Evolutionary conservation across 2,329 filamentous ascomycete species (phyloP), one percentile per base, ranked within the genome.

Genomic region (Xylariaceae sp.): DNA sequence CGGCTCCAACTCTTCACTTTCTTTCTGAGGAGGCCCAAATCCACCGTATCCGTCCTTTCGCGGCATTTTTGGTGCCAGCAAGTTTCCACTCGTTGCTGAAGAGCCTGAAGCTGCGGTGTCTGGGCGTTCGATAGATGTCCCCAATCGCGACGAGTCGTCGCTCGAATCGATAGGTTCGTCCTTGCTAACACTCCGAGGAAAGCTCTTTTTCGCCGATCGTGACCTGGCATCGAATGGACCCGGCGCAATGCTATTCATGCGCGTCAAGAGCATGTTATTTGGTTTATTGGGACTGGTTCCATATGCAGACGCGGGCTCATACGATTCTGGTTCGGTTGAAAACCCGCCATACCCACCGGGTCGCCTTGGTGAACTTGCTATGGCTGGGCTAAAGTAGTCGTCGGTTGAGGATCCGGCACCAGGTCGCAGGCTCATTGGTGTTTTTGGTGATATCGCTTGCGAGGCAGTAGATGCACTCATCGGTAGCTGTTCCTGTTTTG

Each of bases 161-260:
- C 54, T 56, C 1, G 52, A 48, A 11, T 61, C 59, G 10, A 47
- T 38, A 2, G 38, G 41, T 11, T 56, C 51, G 41, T 59, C 58
- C 40, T 52, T 56, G 51, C 57, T 61, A 9, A 64, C 57, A 41
- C 60, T 65, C n/a, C 59, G 58, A 4, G 67, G 59, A 31, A 70
- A 68, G 1, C 66, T 62, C 39, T 71, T 71, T 12, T 63, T 60
- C n/a, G 57, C 58, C 22, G 56, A 49, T 32, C 55, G 55, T 56
- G 67, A 70, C 56, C 69, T 68, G 54, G 62, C 68, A 55, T 83
- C 81, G 58, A 89, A 87, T 0, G 85, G 85, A 0, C 83, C 85
- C 1, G 85, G 81, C 1, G 81, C 75, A 60, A 88, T 85, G 9
- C 72, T 77, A 57, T 87, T 79, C 75, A 88, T 81, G 45, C 82